phyloP scores from a whole-genome alignment of 768 basidiomycete genomes.

The Gymnopilus junonius region DNA sequence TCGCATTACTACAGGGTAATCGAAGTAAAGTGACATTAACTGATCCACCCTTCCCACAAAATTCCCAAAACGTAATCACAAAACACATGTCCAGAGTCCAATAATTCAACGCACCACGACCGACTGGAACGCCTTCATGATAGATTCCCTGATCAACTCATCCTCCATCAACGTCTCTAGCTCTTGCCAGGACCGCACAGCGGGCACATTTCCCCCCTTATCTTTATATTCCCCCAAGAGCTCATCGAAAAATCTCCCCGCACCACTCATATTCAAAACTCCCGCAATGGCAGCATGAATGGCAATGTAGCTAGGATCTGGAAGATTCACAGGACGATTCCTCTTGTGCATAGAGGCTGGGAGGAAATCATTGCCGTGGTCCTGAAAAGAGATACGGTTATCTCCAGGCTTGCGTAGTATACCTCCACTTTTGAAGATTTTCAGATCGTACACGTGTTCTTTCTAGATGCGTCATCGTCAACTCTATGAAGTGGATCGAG shows the following conservation, averaged over 20 bases:
- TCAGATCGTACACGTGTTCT: conserved; percentile 13
- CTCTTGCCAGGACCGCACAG: conserved; percentile 19
- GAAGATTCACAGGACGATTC: conserved; percentile 9
- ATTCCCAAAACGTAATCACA: too few species aligned
- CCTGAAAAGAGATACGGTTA: conserved; percentile 15
- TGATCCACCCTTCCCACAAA: too few species aligned
- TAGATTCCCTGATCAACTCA: not conserved
- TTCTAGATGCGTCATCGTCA: conserved; percentile 6
- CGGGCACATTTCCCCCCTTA: not conserved
- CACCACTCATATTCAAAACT: conserved; percentile 19
- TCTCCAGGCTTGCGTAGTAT: conserved; percentile 1
- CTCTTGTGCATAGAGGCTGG: not conserved
- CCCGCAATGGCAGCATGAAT: conserved; percentile 22
- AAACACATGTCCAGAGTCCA: not conserved
- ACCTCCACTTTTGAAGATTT: not conserved
- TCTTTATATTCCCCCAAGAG: conserved; percentile 14
- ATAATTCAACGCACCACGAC: not conserved
- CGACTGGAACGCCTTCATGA: not conserved
- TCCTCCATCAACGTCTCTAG: conserved; percentile 16
- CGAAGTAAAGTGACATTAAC: too few species aligned
- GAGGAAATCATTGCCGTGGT: conserved; percentile 16
- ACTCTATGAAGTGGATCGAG: not conserved
- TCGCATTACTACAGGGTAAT: too few species aligned
- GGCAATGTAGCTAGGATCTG: conserved; percentile 17
- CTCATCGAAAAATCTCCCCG: conserved; percentile 22